phyloP scores from a whole-genome alignment of 2,329 filamentous ascomycete genomes.

The Furcasterigmium sp. region DNA sequence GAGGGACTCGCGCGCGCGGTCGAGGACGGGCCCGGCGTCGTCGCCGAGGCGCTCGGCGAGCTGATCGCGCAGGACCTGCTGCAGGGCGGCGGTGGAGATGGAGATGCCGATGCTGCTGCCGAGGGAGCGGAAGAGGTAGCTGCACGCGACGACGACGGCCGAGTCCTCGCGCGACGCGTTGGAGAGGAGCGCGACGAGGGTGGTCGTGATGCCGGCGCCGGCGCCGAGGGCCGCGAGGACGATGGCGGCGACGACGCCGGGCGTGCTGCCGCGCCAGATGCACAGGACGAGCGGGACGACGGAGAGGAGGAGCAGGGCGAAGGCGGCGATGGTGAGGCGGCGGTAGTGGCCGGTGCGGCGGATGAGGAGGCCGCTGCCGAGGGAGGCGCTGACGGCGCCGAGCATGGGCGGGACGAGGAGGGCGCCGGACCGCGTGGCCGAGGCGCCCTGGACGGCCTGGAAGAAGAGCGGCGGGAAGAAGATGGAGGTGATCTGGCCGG shows the following conservation, averaged over 20 bases:
- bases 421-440: slow-evolving; percentile 58
- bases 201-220: slow-evolving; percentile 59
- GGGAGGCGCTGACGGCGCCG: slow-evolving; percentile 56
- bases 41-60: slow-evolving; percentile 51
- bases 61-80: slow-evolving; percentile 57
- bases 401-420: slow-evolving; percentile 63
- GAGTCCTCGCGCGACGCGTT: slow-evolving; percentile 64
- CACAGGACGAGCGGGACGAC: slow-evolving; percentile 51
- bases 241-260: slow-evolving; percentile 52
- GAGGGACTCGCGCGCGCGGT: slow-evolving; percentile 63
- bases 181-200: slow-evolving; percentile 66
- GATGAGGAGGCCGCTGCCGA: slow-evolving; percentile 63
- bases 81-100: slow-evolving; percentile 66
- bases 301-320: slow-evolving; percentile 47
- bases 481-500: slow-evolving; percentile 47
- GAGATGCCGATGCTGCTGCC: slow-evolving; percentile 73
- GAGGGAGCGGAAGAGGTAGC: slow-evolving; percentile 74
- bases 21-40: slow-evolving; percentile 60
- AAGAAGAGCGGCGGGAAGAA: slow-evolving; percentile 78
- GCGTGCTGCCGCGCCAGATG: slow-evolving; percentile 38
- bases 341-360: slow-evolving; percentile 67
- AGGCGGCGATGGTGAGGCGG: slow-evolving; percentile 57
- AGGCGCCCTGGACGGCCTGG: slow-evolving; percentile 63
- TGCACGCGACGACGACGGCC: slow-evolving; percentile 72
- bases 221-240: slow-evolving; percentile 37